Evolutionary conservation across 805 yeast species (phyloP).

Genomic region (Candida sanyiensis): DNA sequence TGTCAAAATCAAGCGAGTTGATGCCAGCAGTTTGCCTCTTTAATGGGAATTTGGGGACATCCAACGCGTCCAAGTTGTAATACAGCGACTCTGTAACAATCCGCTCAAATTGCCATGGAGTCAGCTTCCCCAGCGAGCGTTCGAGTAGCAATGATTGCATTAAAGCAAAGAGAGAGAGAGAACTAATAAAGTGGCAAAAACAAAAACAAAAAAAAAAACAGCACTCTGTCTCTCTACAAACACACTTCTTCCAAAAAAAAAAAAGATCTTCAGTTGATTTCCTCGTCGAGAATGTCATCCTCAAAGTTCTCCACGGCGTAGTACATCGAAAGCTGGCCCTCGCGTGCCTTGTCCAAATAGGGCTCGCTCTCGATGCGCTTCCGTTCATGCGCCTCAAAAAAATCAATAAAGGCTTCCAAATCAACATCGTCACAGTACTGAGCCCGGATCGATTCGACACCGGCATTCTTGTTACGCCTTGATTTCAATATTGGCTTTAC

Average conservation of each 20-base stretch:
- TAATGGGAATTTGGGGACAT: conserved; percentile 18
- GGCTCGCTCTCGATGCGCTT: conserved; percentile 30
- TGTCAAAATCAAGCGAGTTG: conserved; percentile 55
- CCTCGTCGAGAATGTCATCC: conserved; percentile 1
- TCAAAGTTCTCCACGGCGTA: conserved; percentile 18
- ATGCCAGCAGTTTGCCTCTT: conserved; percentile 32
- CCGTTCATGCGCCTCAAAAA: conserved; percentile 33
- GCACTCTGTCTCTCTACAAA: conserved; percentile 1
- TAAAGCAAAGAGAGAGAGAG: no score
- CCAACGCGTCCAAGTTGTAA: conserved; percentile 18
- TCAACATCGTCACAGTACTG: conserved; percentile 34
- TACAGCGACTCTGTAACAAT: conserved; percentile 23
- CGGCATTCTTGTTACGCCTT: conserved; percentile 30
- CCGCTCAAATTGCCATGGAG: conserved; percentile 10
- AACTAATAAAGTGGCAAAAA: not conserved
- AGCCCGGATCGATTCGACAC: conserved; percentile 33
- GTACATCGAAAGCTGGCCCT: conserved; percentile 33
- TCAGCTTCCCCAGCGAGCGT: conserved; percentile 11
- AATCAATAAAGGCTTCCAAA: conserved; percentile 31
- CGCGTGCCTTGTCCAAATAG: conserved; percentile 30
- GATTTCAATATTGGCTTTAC: conserved; percentile 35
- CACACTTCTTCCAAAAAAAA: not conserved
- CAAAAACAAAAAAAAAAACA: not conserved
- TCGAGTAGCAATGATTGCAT: conserved; percentile 15
- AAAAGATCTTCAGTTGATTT: not conserved